Percentiles rank a stretch among this genome's conserved stretches.
Evolutionary conservation across 768 basidiomycete genomes (phyloP).

Genomic region (Leccinum uliginosum): DNA sequence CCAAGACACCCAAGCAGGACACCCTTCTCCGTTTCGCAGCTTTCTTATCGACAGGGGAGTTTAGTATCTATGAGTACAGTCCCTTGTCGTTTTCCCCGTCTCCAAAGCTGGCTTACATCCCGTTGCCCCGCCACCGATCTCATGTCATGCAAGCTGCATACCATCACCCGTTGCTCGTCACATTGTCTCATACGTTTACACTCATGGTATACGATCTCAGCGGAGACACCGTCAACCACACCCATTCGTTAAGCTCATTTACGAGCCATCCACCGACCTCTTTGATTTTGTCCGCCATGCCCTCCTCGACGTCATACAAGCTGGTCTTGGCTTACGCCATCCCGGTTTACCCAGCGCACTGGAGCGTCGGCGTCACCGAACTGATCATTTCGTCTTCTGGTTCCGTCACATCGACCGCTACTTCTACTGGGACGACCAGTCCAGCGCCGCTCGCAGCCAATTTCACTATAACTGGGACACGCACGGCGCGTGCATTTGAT

Average conservation of each 20-base stretch:
- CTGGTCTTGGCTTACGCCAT: constrained; percentile 70
- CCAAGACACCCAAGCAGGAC: constrained; percentile 26
- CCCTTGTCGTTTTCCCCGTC: constrained; percentile 40
- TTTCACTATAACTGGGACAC: constrained; percentile 52
- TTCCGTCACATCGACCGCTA: constrained; percentile 7
- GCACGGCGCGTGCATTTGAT: constrained; percentile 66
- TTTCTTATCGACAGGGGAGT: constrained; percentile 69
- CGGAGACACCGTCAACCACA: constrained; percentile 44
- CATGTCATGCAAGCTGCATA: constrained; percentile 65
- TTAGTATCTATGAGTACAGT: constrained; percentile 54
- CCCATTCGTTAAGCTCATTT: constrained; percentile 70
- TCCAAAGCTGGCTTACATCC: constrained; percentile 45
- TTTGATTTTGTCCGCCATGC: constrained; percentile 63
- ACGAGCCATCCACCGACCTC: constrained; percentile 78
- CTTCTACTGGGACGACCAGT: constrained; percentile 3
- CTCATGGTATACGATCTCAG: constrained; percentile 73
- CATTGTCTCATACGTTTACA: constrained; percentile 61
- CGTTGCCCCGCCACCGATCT: constrained; percentile 37
- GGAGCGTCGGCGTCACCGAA: constrained; percentile 75
- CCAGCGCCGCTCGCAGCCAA: constrained; percentile 23
- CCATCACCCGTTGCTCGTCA: constrained; percentile 73
- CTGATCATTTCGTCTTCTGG: constrained; percentile 51
- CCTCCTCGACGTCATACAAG: constrained; percentile 57
- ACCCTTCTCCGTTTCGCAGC: constrained; percentile 44
- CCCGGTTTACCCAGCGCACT: constrained; percentile 78